phyloP scores from a whole-genome alignment of 2,329 filamentous ascomycete genomes.

The Thielaviopsis ethacetica region DNA sequence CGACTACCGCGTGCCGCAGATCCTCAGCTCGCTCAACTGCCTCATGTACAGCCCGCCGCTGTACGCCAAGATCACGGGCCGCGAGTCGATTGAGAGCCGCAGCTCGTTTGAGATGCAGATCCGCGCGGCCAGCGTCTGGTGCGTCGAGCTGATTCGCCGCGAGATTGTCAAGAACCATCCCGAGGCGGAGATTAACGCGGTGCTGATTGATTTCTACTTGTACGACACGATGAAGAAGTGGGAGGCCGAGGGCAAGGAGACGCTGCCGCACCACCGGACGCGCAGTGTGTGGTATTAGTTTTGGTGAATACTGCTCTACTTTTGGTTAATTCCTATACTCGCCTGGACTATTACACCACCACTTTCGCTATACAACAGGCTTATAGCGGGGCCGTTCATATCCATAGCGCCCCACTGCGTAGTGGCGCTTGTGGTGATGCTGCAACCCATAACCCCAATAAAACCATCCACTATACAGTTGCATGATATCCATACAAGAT shows the following conservation, averaged over 20 bases:
- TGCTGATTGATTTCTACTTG: slow-evolving; percentile 91
- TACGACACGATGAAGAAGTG: slow-evolving; percentile 87
- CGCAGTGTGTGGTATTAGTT: slow-evolving; percentile 91
- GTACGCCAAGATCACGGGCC: slow-evolving; percentile 49
- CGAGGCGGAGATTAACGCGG: slow-evolving; percentile 60
- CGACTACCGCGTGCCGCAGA: slow-evolving; percentile 92
- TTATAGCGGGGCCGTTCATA: too few species aligned
- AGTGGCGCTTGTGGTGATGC: too few species aligned
- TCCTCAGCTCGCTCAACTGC: slow-evolving; percentile 68
- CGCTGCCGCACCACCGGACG: slow-evolving; percentile 71
- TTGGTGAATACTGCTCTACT: too few species aligned
- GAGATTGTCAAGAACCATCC: slow-evolving; percentile 65
- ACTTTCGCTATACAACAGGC: too few species aligned
- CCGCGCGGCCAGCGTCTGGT: slow-evolving; percentile 87
- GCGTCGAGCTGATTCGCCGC: slow-evolving; percentile 69
- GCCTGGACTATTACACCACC: too few species aligned
- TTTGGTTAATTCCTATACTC: too few species aligned
- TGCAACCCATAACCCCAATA: too few species aligned
- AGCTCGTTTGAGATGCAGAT: slow-evolving; percentile 74
- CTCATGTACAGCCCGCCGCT: slow-evolving; percentile 71
- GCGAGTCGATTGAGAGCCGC: slow-evolving; percentile 51
- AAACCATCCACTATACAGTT: too few species aligned
- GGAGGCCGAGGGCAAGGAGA: slow-evolving; percentile 45
- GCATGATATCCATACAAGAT: too few species aligned
- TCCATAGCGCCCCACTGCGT: too few species aligned